These are phyloP conservation scores for Fusarium udum DNA, from an alignment of 2,329 filamentous ascomycete genomes.

Conservation along the genomic window DNA sequence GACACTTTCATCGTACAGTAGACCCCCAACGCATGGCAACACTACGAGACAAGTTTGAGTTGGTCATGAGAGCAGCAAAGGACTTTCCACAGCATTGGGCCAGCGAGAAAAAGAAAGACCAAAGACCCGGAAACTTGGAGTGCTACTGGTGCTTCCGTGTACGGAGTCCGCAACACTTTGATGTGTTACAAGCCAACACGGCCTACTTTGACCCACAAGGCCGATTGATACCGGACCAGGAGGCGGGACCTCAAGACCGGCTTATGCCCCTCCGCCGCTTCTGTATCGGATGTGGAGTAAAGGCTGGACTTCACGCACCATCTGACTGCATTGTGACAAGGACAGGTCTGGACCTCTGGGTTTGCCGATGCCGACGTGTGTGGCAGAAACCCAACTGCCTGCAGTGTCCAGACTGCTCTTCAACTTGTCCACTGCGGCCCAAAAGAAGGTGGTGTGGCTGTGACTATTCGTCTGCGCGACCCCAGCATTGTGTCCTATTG, in stretches of 20 bases:
- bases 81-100: constrained; percentile 54
- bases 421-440: constrained; percentile 50
- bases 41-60: constrained; percentile 50
- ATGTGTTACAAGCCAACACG: constrained; percentile 48
- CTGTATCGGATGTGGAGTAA: constrained; percentile 55
- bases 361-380: constrained; percentile 51
- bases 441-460: constrained; percentile 43
- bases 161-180: constrained; percentile 52
- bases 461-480: neutral
- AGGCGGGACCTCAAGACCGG: constrained; percentile 44
- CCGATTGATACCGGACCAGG: constrained; percentile 44
- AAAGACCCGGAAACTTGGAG: constrained; percentile 54
- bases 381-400: constrained; percentile 50
- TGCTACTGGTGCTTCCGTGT: constrained; percentile 56
- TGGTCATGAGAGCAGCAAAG: constrained; percentile 54
- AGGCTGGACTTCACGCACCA: constrained; percentile 49
- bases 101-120: constrained; percentile 49
- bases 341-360: constrained; percentile 52
- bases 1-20: constrained; percentile 47
- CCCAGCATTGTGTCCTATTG: neutral
- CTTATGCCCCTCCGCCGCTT: constrained; percentile 50
- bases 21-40: constrained; percentile 50
- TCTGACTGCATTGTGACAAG: constrained; percentile 52
- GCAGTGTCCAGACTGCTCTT: constrained; percentile 49
- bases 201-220: constrained; percentile 48